phyloP scores from a whole-genome alignment of 2,329 filamentous ascomycete genomes.

The Colletotrichum acutatum region DNA sequence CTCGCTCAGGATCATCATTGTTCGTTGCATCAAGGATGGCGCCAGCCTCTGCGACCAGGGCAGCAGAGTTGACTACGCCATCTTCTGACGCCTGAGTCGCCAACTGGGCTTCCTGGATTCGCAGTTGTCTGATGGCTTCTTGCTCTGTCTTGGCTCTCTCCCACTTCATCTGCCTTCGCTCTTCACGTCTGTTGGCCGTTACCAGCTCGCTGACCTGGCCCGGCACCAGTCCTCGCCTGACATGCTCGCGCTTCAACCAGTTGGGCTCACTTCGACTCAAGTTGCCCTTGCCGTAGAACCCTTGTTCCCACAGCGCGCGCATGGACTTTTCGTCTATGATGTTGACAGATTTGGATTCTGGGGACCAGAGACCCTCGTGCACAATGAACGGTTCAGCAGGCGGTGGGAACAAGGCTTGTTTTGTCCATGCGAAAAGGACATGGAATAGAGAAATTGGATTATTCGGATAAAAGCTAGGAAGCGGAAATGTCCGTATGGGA shows the following conservation, averaged over 20 bases:
- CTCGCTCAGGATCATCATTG: constrained; percentile 13
- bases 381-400: constrained; percentile 71
- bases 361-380: constrained; percentile 83
- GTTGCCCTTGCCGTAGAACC: constrained; percentile 95
- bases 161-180: constrained; percentile 87
- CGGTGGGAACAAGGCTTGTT: constrained; percentile 76
- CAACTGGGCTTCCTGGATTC: constrained; percentile 55
- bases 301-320: constrained; percentile 91
- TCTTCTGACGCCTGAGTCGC: not conserved
- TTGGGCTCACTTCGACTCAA: constrained; percentile 94
- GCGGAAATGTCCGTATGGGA: constrained; percentile 83
- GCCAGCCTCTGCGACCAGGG: not conserved
- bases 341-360: constrained; percentile 84
- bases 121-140: constrained; percentile 81
- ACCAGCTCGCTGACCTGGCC: constrained; percentile 82
- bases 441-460: constrained; percentile 91
- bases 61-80: not conserved
- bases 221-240: constrained; percentile 72
- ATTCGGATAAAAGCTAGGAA: constrained; percentile 89
- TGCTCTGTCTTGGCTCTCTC: constrained; percentile 90
- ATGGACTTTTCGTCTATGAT: constrained; percentile 81
- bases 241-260: constrained; percentile 88
- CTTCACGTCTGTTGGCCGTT: constrained; percentile 80
- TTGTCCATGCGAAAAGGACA: constrained; percentile 80
- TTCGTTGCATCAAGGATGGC: not conserved